These are phyloP conservation scores for Aspergillus incahuasiensis DNA, from an alignment of 495 filamentous ascomycete species.

Conservation along the genomic window DNA sequence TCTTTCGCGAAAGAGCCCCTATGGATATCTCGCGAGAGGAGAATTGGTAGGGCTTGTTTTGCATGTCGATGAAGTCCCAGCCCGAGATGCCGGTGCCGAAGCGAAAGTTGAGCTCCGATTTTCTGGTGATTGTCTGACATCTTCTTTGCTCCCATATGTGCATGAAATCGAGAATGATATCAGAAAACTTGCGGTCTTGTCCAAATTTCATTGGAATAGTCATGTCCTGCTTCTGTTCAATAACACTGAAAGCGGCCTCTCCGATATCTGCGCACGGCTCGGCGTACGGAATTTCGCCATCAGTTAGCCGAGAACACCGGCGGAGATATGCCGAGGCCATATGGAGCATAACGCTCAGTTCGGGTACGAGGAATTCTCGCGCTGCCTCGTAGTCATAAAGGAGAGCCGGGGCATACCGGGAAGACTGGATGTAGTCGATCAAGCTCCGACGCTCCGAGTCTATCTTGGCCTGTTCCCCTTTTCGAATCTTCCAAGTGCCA, in stretches of 20 bases:
- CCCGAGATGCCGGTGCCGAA: not conserved
- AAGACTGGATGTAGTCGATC: not conserved
- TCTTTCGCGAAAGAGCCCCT: not conserved
- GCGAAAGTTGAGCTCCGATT: not conserved
- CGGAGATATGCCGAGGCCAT: not conserved
- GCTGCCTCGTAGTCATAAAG: constrained; percentile 1
- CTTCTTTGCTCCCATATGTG: constrained; percentile 2
- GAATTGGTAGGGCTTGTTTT: not conserved
- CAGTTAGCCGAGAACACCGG: not conserved
- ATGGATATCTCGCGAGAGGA: not conserved
- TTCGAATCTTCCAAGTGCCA: not conserved
- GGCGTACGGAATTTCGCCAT: not conserved
- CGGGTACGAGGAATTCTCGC: not conserved
- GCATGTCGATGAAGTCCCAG: constrained; percentile 4
- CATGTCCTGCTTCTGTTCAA: not conserved
- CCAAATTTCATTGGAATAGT: not conserved
- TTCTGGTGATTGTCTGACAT: not conserved
- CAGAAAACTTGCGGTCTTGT: not conserved
- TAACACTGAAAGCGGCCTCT: not conserved
- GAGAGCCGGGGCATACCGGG: not conserved
- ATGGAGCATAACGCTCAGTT: not conserved
- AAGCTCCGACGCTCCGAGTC: not conserved
- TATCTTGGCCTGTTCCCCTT: not conserved
- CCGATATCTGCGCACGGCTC: not conserved
- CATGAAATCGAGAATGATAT: not conserved